Conservation (phyloP, 371 early-diverging fungal species). For the Circinella minor region DNA sequence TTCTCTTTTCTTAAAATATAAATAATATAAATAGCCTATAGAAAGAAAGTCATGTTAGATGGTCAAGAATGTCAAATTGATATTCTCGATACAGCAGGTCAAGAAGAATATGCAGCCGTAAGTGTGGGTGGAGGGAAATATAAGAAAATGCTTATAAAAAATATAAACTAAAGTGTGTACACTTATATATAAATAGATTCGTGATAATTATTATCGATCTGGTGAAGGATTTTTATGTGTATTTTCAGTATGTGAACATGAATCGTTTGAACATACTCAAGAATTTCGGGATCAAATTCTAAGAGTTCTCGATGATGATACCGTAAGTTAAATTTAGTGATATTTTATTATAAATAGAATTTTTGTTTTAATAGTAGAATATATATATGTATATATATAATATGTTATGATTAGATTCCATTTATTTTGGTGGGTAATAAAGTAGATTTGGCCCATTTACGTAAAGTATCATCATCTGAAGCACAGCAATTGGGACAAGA, state of each 20-base stretch:
- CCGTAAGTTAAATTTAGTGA: slow-evolving; percentile 34
- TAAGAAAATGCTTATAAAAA: background rate
- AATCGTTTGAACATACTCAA: slow-evolving; percentile 80
- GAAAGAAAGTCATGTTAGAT: slow-evolving; percentile 67
- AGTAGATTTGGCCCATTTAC: slow-evolving; percentile 71
- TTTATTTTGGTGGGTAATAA: slow-evolving; percentile 88
- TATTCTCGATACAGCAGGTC: slow-evolving; percentile 91
- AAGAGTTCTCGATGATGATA: slow-evolving; percentile 82
- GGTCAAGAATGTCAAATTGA: slow-evolving; percentile 83
- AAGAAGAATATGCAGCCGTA: slow-evolving; percentile 85
- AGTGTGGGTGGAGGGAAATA: slow-evolving; percentile 9
- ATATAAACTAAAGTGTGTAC: slow-evolving; percentile 1
- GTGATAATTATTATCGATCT: slow-evolving; percentile 88
- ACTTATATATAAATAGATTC: slow-evolving; percentile 54
- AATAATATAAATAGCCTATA: slow-evolving; percentile 45
- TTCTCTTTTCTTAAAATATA: too few species aligned
- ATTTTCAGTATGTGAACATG: slow-evolving; percentile 80
- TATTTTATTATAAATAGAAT: too few species aligned
- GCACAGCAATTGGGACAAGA: slow-evolving; percentile 69
- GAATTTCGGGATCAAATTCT: slow-evolving; percentile 87
- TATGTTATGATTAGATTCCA: slow-evolving; percentile 54
- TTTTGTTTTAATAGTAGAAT: background rate
- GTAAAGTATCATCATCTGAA: slow-evolving; percentile 70
- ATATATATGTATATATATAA: background rate
- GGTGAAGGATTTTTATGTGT: slow-evolving; percentile 90